Evolutionary conservation across 2,329 filamentous ascomycete species (phyloP).

Genomic region (Harringtonia aguacate): DNA sequence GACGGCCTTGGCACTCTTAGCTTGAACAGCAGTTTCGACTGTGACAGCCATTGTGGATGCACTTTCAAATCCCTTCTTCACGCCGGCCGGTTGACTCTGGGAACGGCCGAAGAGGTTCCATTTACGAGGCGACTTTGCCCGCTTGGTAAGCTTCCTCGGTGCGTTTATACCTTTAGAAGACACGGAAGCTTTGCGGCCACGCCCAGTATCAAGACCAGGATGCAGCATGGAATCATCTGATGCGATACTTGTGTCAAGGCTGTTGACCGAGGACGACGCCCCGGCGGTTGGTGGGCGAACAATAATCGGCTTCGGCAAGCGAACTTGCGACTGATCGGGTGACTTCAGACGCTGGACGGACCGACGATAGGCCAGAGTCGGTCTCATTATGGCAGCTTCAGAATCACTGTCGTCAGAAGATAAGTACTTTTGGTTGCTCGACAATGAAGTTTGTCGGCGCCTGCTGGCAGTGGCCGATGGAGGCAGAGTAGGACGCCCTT

Average conservation of each 20-base stretch:
- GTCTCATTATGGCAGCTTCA: slow-evolving; percentile 33
- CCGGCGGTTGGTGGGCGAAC: slow-evolving; percentile 24
- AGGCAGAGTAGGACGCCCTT: slow-evolving; percentile 36
- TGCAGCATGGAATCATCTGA: slow-evolving; percentile 44
- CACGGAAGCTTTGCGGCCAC: slow-evolving; percentile 14
- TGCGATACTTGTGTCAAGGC: slow-evolving; percentile 44
- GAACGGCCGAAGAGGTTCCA: slow-evolving; percentile 55
- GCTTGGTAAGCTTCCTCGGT: slow-evolving; percentile 46
- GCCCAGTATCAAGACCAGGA: slow-evolving; percentile 24
- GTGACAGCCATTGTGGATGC: slow-evolving; percentile 31
- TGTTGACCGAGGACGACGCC: slow-evolving; percentile 40
- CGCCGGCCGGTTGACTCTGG: slow-evolving; percentile 27
- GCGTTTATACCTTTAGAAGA: slow-evolving; percentile 1
- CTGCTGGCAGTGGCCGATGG: slow-evolving; percentile 41
- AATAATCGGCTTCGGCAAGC: slow-evolving; percentile 42
- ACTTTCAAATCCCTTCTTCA: slow-evolving; percentile 28
- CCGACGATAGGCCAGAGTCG: slow-evolving; percentile 42
- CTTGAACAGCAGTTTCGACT: slow-evolving; percentile 36
- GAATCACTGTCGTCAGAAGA: slow-evolving; percentile 49
- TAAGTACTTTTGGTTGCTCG: slow-evolving; percentile 21
- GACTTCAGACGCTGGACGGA: slow-evolving; percentile 41
- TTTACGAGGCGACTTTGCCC: slow-evolving; percentile 43
- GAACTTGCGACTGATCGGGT: slow-evolving; percentile 30
- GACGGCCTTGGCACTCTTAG: slow-evolving; percentile 39
- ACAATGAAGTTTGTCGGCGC: slow-evolving; percentile 13